Evolutionary conservation across 129 eudicot species (phyloP), one percentile per base, ranked within the genome.

Genomic region (Flaveria trinervia): DNA sequence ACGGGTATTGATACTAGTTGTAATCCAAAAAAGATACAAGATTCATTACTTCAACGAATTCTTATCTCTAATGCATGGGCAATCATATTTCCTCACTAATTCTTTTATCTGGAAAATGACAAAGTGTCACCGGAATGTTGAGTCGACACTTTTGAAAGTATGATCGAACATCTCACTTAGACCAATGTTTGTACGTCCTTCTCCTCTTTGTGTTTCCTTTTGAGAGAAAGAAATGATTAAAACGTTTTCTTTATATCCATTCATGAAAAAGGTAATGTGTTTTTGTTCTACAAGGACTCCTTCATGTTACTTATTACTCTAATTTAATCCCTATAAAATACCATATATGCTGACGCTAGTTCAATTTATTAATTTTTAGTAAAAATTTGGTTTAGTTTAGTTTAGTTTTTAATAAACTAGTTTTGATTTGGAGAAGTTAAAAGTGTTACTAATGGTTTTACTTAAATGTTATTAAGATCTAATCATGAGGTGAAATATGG

Each of bases 161-260:
- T 18, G 59, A 44, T n/a, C 5, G 41, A 25, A 65, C 70, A 54
- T 60, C 68, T 36, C 41, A 36, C 41, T 69, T 80, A 65, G 69
- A 80, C 83, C 54, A 16, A 66, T 41, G 20, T 43, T 73, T 72
- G 74, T 73, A 60, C 50, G 50, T 11, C 41, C 41, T 28, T 70
- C 60, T 14, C 39, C 45, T 12, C 61, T 49, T 71, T 6, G 36
- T 72, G 3, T 60, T 48, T 71, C 7, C 23, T 54, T 43, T 44
- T 71, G 10, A 2, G 16, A 14, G 46, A 23, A 72, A 78, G 54
- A 33, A 64, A 0, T 80, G 72, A 80, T 80, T 64, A 68, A 26
- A 79, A 79, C n/a, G 52, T 15, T 65, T 65, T 74, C 82, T 80
- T 80, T 80, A 68, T 73, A 73, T 80, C 79, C 74, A 80, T 79